Conservation (phyloP, 2,329 filamentous ascomycete species). For the Amauroascus verrucosus region DNA sequence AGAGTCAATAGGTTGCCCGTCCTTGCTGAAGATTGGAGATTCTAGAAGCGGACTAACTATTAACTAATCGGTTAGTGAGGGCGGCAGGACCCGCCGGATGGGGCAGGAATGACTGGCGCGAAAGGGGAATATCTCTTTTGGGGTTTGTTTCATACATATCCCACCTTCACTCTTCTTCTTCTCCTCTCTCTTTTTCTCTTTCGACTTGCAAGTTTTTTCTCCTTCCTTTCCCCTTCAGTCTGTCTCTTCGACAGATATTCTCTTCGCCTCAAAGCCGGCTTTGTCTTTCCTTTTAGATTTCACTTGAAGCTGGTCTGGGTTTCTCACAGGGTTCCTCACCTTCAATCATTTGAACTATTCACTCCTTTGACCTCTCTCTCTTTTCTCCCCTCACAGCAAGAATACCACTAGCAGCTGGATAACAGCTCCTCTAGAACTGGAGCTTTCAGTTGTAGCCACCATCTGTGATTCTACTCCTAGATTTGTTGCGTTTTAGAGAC, state of each 20-base stretch:
- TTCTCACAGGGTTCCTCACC: constrained; percentile 9
- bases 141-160: too few relatives aligned
- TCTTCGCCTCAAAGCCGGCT: constrained; percentile 8
- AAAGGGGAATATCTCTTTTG: background rate
- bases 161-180: constrained; percentile 2
- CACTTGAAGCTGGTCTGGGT: background rate
- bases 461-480: background rate
- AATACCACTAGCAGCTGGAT: background rate
- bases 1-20: too few relatives aligned
- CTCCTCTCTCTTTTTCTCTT: constrained; percentile 2
- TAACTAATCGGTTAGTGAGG: too few relatives aligned
- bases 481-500: too few relatives aligned
- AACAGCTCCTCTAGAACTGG: background rate
- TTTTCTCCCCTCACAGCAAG: too few relatives aligned
- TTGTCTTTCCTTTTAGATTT: constrained; percentile 6
- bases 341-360: too few relatives aligned
- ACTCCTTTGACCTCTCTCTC: background rate
- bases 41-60: too few relatives aligned
- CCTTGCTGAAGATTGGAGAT: too few relatives aligned
- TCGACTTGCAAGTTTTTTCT: background rate
- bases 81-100: too few relatives aligned
- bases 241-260: constrained; percentile 2
- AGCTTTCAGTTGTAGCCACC: background rate
- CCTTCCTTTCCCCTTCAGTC: constrained; percentile 3
- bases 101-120: background rate